These are phyloP conservation scores for Ceratocystis ficicola DNA, from an alignment of 2,329 filamentous ascomycete species.

Conservation along the genomic window DNA sequence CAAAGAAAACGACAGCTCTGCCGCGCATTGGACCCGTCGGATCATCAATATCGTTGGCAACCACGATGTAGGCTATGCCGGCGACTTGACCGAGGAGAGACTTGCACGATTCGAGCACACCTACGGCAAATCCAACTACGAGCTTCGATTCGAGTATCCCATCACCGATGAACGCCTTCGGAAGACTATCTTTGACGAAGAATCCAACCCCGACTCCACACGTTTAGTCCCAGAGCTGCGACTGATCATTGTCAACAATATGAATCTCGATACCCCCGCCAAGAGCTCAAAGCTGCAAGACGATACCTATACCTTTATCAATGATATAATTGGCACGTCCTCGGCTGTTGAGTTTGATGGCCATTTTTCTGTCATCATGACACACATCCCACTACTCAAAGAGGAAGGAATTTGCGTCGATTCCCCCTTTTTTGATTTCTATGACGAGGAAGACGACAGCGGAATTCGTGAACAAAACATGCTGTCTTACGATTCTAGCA, in stretches of 20 bases:
- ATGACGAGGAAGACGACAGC: slow-evolving; percentile 49
- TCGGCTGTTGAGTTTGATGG: slow-evolving; percentile 48
- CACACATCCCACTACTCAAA: slow-evolving; percentile 87
- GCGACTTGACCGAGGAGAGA: slow-evolving; percentile 67
- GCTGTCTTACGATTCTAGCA: slow-evolving; percentile 59
- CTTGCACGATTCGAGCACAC: slow-evolving; percentile 68
- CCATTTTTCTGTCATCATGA: slow-evolving; percentile 72
- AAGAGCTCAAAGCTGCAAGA: slow-evolving; percentile 54
- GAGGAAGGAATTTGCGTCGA: slow-evolving; percentile 71
- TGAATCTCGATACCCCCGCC: slow-evolving; percentile 84
- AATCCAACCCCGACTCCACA: slow-evolving; percentile 35
- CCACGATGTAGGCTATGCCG: slow-evolving; percentile 92
- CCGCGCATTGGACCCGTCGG: slow-evolving; percentile 53
- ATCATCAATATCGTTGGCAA: slow-evolving; percentile 89
- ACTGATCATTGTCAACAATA: slow-evolving; percentile 76
- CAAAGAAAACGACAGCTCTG: slow-evolving; percentile 24
- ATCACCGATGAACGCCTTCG: slow-evolving; percentile 32
- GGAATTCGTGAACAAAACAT: slow-evolving; percentile 86
- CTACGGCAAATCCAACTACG: slow-evolving; percentile 87
- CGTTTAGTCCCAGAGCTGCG: slow-evolving; percentile 57
- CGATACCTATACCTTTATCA: slow-evolving; percentile 66
- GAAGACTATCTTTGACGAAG: slow-evolving; percentile 34
- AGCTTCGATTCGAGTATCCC: slow-evolving; percentile 59
- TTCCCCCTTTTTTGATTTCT: slow-evolving; percentile 69
- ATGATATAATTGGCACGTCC: slow-evolving; percentile 52